These are phyloP conservation scores for Candida sphagnicola DNA, from an alignment of 805 yeast species.

Conservation along the genomic window DNA sequence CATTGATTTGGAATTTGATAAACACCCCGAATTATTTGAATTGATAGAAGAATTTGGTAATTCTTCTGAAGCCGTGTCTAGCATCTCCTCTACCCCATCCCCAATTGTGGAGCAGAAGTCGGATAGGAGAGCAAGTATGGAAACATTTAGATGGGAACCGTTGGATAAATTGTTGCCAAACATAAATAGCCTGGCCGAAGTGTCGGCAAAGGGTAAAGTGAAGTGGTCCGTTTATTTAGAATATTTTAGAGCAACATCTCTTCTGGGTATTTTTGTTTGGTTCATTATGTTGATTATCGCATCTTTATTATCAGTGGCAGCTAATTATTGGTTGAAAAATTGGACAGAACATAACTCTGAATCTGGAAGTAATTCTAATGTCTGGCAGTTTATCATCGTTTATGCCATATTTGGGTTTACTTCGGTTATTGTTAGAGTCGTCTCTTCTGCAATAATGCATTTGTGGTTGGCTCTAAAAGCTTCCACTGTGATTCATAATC, in stretches of 20 bases:
- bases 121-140: slow-evolving; percentile 47
- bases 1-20: slow-evolving; percentile 14
- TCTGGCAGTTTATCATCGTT: slow-evolving; percentile 45
- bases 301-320: slow-evolving; percentile 32
- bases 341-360: slow-evolving; percentile 60
- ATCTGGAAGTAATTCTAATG: slow-evolving; percentile 37
- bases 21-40: slow-evolving; percentile 24
- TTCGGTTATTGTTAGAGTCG: slow-evolving; percentile 44
- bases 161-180: slow-evolving; percentile 25
- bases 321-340: slow-evolving; percentile 61
- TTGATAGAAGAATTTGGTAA: slow-evolving; percentile 37
- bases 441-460: slow-evolving; percentile 47
- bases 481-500: slow-evolving; percentile 50
- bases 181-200: slow-evolving; percentile 31
- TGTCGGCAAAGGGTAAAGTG: slow-evolving; percentile 58
- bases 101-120: neutral
- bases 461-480: slow-evolving; percentile 54
- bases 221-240: slow-evolving; percentile 47
- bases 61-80: neutral
- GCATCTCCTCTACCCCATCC: neutral
- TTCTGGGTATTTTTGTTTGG: slow-evolving; percentile 43
- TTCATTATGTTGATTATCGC: slow-evolving; percentile 17
- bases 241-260: slow-evolving; percentile 59
- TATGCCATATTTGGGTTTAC: slow-evolving; percentile 56
- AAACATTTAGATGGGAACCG: slow-evolving; percentile 48